Base-by-base conservation (phyloP, 1,139 yeast species). In the Diutina scorzettiae region DNA sequence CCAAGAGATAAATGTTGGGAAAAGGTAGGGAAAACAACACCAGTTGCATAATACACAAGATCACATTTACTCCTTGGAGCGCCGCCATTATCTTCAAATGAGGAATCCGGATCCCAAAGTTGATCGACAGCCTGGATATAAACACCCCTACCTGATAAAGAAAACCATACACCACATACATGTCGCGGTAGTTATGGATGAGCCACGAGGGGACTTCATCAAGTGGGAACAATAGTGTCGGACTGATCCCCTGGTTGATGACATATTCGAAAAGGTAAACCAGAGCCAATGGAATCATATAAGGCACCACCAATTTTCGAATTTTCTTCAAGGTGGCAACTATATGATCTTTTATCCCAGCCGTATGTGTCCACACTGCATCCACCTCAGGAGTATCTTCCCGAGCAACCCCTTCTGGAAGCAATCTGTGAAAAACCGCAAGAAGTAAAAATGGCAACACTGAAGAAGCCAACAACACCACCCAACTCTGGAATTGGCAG, bases 111-210 rank as follows among this genome's bases (percentile, higher is more conserved):
- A 84, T 53, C 2, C 71, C 71, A 45, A 80, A 68, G 6, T 78
- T 68, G 1, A 85, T 78, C 1, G 95, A 84, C 0, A 96, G 83
- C 44, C 97, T 66, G 2, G 96, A 86, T 1, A 91, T 71, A 53
- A 89, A 86, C 0, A 91, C 98, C 6, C 98, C 98, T 6, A 86
- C 58, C 57, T 91, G 97, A 55, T 91, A 91, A 2, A 89, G 58
- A 5, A 94, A 82, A n/a, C 96, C 95, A 55, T 91, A 91, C 0
- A 87, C 80, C 19, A 91, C 97, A 56, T 91, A 91, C 7, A 85
- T 81, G 52, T 91, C 98, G 48, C 97, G 69, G 57, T 75, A 85
- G 18, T 73, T 64, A 3, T 65, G 56, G 54, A 87, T 84, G 8
- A 68, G 50, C 71, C 72, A 68, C 14, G 42, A 46, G 0, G 95